phyloP scores from a whole-genome alignment of 1,284 basidiomycete species.

The Microbotryomycetes sp. region DNA sequence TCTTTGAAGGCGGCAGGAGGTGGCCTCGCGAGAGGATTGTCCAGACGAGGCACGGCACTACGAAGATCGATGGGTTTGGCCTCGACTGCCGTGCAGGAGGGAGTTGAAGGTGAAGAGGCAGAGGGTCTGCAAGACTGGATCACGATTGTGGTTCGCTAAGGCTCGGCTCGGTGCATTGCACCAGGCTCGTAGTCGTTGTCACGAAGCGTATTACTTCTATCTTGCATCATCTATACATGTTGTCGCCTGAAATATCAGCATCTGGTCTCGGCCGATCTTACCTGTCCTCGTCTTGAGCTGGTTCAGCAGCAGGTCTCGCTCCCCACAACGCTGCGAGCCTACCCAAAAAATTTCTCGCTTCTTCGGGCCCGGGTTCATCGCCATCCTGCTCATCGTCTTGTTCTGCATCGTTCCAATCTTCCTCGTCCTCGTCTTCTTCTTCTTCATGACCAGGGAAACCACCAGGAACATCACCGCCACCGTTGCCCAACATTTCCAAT shows the following conservation, averaged over 20 bases:
- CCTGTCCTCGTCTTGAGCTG: neutral
- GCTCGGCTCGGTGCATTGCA: neutral
- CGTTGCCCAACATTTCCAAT: constrained; percentile 20
- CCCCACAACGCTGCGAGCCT: constrained; percentile 13
- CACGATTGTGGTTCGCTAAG: neutral
- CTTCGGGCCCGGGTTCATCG: neutral
- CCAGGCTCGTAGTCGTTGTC: neutral
- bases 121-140: constrained; percentile 10
- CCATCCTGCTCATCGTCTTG: neutral
- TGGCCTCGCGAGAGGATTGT: neutral
- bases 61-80: neutral
- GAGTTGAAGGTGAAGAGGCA: neutral
- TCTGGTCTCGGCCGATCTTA: neutral
- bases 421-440: constrained; percentile 9
- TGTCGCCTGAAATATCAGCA: neutral
- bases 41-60: neutral
- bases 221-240: neutral
- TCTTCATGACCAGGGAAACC: constrained; percentile 14
- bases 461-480: constrained; percentile 4
- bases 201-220: neutral
- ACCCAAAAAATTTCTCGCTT: constrained; percentile 4
- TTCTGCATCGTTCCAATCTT: constrained; percentile 5
- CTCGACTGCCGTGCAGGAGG: neutral
- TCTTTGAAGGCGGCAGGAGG: neutral
- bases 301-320: neutral